Evolutionary conservation across 2,329 filamentous ascomycete genomes (phyloP).

Genomic region (Microsporum ferrugineum): DNA sequence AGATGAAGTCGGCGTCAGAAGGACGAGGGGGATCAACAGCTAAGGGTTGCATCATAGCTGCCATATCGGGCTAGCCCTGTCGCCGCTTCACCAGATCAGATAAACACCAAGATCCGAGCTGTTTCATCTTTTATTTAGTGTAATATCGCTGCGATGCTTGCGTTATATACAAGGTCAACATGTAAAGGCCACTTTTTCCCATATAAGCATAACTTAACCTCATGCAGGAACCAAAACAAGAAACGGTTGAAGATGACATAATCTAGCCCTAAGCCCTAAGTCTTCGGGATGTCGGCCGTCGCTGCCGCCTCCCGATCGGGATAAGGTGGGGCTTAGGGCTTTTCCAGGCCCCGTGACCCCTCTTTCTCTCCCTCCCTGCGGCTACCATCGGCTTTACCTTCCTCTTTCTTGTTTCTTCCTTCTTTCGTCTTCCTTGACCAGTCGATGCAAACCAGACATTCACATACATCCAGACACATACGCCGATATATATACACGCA

Average conservation of each 20-base stretch:
- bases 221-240: background rate
- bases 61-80: background rate
- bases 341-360: background rate
- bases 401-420: background rate
- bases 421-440: background rate
- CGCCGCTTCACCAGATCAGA: background rate
- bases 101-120: background rate
- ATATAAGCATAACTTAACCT: background rate
- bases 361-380: background rate
- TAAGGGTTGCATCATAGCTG: background rate
- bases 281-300: background rate
- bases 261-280: background rate
- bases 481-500: background rate
- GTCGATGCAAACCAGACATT: background rate
- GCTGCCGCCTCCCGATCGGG: background rate
- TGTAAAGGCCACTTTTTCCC: too few species aligned
- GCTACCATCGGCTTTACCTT: background rate
- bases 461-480: background rate
- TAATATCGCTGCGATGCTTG: too few species aligned
- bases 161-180: too few species aligned
- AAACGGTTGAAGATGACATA: background rate
- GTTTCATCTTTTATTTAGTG: background rate
- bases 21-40: background rate
- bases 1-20: background rate
- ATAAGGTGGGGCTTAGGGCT: background rate